Base-by-base conservation (phyloP, 176 grass and related monocot species). In the Tillandsia leiboldiana region DNA sequence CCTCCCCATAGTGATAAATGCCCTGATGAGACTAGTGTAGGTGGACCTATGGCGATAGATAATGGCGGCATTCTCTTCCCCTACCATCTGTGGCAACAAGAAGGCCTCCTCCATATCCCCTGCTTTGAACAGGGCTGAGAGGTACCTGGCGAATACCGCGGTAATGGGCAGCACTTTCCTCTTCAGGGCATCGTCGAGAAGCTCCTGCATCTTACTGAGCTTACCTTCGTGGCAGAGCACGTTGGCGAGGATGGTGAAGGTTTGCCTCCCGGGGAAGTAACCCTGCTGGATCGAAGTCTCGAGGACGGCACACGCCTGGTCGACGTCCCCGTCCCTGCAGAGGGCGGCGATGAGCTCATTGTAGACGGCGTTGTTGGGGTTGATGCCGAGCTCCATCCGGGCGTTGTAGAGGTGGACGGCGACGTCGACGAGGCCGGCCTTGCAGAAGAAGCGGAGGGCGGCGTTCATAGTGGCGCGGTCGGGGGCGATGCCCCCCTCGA, bases 371-470 rank as follows among this genome's bases (percentile, higher is more conserved):
- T 63, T 71, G 49, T 66, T 82, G 59, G 94, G 94, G 78, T 90
- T 78, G 69, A 97, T 81, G 33, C 94, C 94, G 22, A 97, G 82
- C 12, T 97, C 86, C 71, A 65, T 56, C 63, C 86, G 82, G 11
- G 83, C 90, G 65, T 73, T 78, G 76, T 92, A 97, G 53, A 97
- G 79, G 65, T 90, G 67, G 33, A 81, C 62, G 3, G 94, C 89
- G 11, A 92, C 86, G 76, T 97, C 94, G 20, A 93, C 94, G 67
- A 97, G 79, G 22, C 94, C 94, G 12, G 94, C 89, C 61, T 97
- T 97, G 80, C 94, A 97, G 79, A 97, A 92, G 82, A 97, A 97
- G 69, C 94, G 83, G 71, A 97, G 89, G 1, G 75, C 53, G 15
- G 89, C 78, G 74, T 86, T 90, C 94, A 97, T 97, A 11, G 89